Conservation (phyloP, 495 filamentous ascomycete species). For the Hypoxylon rickii region DNA sequence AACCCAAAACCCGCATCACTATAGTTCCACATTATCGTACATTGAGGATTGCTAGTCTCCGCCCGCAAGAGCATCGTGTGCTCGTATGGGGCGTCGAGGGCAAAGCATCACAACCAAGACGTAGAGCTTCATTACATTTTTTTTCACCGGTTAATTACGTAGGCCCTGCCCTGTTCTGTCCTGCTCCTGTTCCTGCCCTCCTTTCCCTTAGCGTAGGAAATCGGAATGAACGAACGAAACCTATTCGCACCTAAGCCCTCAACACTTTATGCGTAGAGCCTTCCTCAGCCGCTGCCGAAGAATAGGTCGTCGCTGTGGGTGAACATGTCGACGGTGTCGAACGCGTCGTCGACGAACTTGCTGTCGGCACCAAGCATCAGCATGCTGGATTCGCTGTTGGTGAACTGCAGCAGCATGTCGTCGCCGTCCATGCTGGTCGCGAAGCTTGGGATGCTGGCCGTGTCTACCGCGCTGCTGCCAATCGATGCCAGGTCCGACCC, state of each 20-base stretch:
- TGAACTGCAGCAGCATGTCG: constrained; percentile 41
- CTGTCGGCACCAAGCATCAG: constrained; percentile 42
- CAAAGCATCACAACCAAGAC: constrained; percentile 22
- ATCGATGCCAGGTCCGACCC: constrained; percentile 24
- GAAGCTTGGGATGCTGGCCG: constrained; percentile 40
- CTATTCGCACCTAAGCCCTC: too few species aligned
- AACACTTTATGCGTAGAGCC: background rate
- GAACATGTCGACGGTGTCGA: constrained; percentile 48
- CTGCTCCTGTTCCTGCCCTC: too few species aligned
- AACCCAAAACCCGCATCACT: constrained; percentile 4
- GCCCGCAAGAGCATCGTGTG: constrained; percentile 1
- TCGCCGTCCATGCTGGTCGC: constrained; percentile 40
- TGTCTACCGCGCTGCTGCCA: constrained; percentile 35
- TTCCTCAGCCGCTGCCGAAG: constrained; percentile 43
- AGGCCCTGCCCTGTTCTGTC: too few species aligned
- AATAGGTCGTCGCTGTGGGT: constrained; percentile 50
- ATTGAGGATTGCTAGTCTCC: constrained; percentile 15
- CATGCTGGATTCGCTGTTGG: constrained; percentile 44
- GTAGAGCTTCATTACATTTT: too few species aligned
- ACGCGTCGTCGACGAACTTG: constrained; percentile 54
- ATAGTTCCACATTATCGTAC: constrained; percentile 30
- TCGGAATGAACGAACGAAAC: too few species aligned
- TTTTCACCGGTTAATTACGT: too few species aligned
- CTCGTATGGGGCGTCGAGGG: constrained; percentile 2
- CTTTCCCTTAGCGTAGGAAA: too few species aligned